These are phyloP conservation scores for Selenicereus undatus DNA, from an alignment of 148 eudicot genomes.

Conservation along the genomic window DNA sequence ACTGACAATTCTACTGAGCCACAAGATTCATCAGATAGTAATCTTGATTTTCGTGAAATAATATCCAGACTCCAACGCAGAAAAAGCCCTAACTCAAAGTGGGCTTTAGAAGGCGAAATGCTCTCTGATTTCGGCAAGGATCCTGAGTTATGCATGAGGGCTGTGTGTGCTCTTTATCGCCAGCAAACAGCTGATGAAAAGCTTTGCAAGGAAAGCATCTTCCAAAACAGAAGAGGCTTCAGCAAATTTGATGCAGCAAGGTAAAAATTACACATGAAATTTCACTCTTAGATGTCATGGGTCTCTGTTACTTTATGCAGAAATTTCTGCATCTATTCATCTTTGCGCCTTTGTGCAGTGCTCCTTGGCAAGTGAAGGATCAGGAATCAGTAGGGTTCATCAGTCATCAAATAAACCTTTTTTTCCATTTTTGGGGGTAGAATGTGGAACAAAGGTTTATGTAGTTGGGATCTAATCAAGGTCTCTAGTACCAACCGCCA, in stretches of 20 bases:
- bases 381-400: neutral
- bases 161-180: slow-evolving; percentile 79
- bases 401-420: neutral
- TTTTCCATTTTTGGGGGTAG: neutral
- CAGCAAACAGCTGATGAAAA: slow-evolving; percentile 50
- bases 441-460: neutral
- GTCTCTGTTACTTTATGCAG: neutral
- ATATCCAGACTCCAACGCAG: slow-evolving; percentile 46
- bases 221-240: slow-evolving; percentile 50
- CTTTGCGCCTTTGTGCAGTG: neutral
- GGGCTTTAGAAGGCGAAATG: slow-evolving; percentile 79
- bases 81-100: slow-evolving; percentile 36
- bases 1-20: slow-evolving; percentile 29
- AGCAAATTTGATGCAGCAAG: slow-evolving; percentile 62
- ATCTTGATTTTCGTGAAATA: slow-evolving; percentile 37
- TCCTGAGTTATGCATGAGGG: slow-evolving; percentile 73
- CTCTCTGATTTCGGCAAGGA: slow-evolving; percentile 72
- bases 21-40: slow-evolving; percentile 34
- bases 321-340: neutral
- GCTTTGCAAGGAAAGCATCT: slow-evolving; percentile 26
- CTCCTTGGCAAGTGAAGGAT: neutral
- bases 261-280: slow-evolving; percentile 24
- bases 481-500: neutral
- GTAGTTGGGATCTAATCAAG: neutral
- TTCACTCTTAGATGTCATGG: neutral